Conservation (phyloP, 306 rosid species). For the Biancaea sappan region DNA sequence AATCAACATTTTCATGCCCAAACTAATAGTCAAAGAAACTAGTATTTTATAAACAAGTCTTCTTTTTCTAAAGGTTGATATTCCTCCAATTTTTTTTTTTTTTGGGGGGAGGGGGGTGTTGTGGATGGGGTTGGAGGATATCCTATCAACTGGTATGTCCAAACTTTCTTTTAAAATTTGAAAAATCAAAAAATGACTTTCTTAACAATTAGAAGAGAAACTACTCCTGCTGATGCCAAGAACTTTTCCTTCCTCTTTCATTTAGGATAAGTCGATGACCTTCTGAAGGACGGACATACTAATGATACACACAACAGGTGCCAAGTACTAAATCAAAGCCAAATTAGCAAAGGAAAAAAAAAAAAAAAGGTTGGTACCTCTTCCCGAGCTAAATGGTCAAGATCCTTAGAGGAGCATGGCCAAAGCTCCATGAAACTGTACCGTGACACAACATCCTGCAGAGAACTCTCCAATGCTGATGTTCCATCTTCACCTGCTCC, state of each 20-base stretch:
- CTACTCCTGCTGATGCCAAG: not conserved
- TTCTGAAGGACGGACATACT: not conserved
- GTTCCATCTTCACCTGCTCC: constrained; percentile 71
- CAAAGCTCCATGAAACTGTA: constrained; percentile 94
- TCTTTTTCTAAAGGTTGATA: not conserved
- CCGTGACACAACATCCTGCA: constrained; percentile 87
- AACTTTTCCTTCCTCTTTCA: not conserved
- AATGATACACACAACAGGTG: not conserved
- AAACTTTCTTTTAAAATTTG: not conserved
- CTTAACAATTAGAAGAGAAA: not conserved
- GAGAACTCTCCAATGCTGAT: constrained; percentile 62
- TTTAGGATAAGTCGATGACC: not conserved
- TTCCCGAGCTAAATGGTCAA: constrained; percentile 80
- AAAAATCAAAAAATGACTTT: not conserved
- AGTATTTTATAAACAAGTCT: not conserved
- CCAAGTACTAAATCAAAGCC: not conserved
- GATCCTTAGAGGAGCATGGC: constrained; percentile 86
- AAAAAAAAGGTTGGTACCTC: constrained; percentile 59
- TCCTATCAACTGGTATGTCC: not conserved
- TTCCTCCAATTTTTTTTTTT: not conserved
- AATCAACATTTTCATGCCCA: not conserved
- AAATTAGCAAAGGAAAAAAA: not conserved
- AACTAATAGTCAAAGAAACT: not conserved
- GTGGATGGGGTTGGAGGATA: too few species aligned
- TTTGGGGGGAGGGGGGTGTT: too few species aligned